These are phyloP conservation scores for Rauvolfia tetraphylla DNA, from an alignment of 257 asterid species.

Conservation along the genomic window DNA sequence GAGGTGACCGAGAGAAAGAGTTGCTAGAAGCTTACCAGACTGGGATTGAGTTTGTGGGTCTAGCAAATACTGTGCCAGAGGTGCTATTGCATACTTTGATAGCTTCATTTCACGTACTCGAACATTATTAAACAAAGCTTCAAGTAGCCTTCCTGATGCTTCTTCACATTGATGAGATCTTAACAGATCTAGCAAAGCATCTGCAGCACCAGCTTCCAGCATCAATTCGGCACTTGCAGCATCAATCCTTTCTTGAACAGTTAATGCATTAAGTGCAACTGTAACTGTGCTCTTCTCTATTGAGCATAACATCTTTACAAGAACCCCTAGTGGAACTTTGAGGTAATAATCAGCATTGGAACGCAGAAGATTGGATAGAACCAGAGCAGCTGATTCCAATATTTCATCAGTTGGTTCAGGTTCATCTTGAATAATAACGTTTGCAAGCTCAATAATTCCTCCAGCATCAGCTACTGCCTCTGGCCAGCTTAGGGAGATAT, in stretches of 20 bases:
- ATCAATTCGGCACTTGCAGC: slow-evolving; percentile 59
- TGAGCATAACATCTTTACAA: slow-evolving; percentile 70
- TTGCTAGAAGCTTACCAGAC: slow-evolving; percentile 64
- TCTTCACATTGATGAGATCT: slow-evolving; percentile 88
- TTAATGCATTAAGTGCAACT: slow-evolving; percentile 63
- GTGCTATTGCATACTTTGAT: slow-evolving; percentile 74
- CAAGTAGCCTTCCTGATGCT: slow-evolving; percentile 61
- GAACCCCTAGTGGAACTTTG: slow-evolving; percentile 59
- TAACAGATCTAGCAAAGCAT: slow-evolving; percentile 67
- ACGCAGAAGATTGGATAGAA: slow-evolving; percentile 59
- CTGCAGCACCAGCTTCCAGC: slow-evolving; percentile 82
- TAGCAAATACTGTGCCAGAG: slow-evolving; percentile 76
- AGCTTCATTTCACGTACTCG: slow-evolving; percentile 71
- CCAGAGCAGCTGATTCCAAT: slow-evolving; percentile 77
- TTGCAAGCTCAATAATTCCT: slow-evolving; percentile 73
- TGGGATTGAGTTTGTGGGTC: slow-evolving; percentile 84
- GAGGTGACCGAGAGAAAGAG: slow-evolving; percentile 85
- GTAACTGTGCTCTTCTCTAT: slow-evolving; percentile 40
- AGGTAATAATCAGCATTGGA: slow-evolving; percentile 54
- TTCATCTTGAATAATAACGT: slow-evolving; percentile 67
- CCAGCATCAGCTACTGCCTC: slow-evolving; percentile 81
- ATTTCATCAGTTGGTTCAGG: slow-evolving; percentile 65
- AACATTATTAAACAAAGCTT: slow-evolving; percentile 59
- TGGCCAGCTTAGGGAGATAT: slow-evolving; percentile 78
- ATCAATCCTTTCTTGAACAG: slow-evolving; percentile 64